A percentile compares a stretch with the other conserved stretches of the same genome.
Evolutionary conservation across 306 rosid species (phyloP).

Genomic region (Morella rubra): DNA sequence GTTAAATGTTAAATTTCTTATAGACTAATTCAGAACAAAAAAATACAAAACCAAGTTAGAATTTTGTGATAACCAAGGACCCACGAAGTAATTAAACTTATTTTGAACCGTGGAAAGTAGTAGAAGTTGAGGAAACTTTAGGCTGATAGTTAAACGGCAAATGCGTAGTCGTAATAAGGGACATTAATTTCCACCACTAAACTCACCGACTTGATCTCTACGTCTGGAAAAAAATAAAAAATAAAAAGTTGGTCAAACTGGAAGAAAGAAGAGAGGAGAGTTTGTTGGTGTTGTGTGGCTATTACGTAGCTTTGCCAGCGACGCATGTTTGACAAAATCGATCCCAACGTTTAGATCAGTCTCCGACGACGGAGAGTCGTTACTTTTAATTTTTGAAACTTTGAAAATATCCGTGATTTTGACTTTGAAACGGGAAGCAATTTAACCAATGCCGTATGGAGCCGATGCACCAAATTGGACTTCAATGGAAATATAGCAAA

Average conservation of each 20-base stretch:
- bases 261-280: no score
- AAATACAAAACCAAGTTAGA: no score
- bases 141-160: not conserved
- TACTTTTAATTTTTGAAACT: not conserved
- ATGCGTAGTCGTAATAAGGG: not conserved
- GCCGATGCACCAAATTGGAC: slow-evolving; percentile 44
- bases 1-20: no score
- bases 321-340: no score
- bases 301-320: no score
- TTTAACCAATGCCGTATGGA: slow-evolving; percentile 24
- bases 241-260: not conserved
- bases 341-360: not conserved
- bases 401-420: slow-evolving; percentile 29
- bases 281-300: no score
- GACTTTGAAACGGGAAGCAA: slow-evolving; percentile 37
- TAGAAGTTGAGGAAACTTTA: no score
- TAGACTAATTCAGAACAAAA: no score
- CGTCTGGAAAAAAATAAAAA: not conserved
- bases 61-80: no score
- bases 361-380: not conserved
- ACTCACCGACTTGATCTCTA: not conserved
- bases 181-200: not conserved
- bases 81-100: no score
- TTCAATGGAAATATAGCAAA: slow-evolving; percentile 11
- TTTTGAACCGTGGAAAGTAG: no score